These are phyloP conservation scores for Wickerhamiella australiensis DNA, from an alignment of 805 yeast genomes.

Conservation along the genomic window DNA sequence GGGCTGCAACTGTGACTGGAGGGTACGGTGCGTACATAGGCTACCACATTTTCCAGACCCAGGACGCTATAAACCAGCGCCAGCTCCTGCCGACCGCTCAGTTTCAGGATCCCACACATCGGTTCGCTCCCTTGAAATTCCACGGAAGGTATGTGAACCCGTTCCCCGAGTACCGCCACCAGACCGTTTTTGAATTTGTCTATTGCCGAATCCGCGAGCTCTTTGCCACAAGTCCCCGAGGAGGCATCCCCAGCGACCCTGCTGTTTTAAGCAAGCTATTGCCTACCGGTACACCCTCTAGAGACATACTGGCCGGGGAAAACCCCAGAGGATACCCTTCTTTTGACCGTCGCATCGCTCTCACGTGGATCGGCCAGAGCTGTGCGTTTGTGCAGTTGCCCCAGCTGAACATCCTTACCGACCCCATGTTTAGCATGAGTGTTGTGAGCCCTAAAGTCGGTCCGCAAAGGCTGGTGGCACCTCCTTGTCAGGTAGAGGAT, in stretches of 20 bases:
- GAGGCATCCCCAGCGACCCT: slow-evolving; percentile 42
- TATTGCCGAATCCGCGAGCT: slow-evolving; percentile 60
- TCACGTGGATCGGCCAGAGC: slow-evolving; percentile 92
- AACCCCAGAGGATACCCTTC: slow-evolving; percentile 12
- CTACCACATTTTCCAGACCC: slow-evolving; percentile 15
- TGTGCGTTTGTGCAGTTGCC: slow-evolving; percentile 59
- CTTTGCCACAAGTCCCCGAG: slow-evolving; percentile 46
- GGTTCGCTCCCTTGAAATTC: slow-evolving; percentile 21
- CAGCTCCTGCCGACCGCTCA: slow-evolving; percentile 14
- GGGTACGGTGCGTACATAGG: slow-evolving; percentile 21
- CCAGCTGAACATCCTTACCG: slow-evolving; percentile 52
- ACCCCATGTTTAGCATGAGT: slow-evolving; percentile 64
- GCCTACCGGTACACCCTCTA: slow-evolving; percentile 49
- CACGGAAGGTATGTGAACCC: slow-evolving; percentile 80
- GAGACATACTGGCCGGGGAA: slow-evolving; percentile 24
- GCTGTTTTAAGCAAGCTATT: slow-evolving; percentile 42
- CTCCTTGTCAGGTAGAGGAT: slow-evolving; percentile 54
- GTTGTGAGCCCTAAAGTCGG: slow-evolving; percentile 56
- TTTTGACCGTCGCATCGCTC: slow-evolving; percentile 36
- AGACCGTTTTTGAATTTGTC: slow-evolving; percentile 76
- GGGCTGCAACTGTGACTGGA: slow-evolving; percentile 9
- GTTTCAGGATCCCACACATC: slow-evolving; percentile 13
- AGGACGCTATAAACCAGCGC: slow-evolving; percentile 16
- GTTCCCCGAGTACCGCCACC: slow-evolving; percentile 78
- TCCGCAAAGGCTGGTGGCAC: slow-evolving; percentile 70